phyloP scores from a whole-genome alignment of 116 monocot genomes.

The Posidonia oceanica region DNA sequence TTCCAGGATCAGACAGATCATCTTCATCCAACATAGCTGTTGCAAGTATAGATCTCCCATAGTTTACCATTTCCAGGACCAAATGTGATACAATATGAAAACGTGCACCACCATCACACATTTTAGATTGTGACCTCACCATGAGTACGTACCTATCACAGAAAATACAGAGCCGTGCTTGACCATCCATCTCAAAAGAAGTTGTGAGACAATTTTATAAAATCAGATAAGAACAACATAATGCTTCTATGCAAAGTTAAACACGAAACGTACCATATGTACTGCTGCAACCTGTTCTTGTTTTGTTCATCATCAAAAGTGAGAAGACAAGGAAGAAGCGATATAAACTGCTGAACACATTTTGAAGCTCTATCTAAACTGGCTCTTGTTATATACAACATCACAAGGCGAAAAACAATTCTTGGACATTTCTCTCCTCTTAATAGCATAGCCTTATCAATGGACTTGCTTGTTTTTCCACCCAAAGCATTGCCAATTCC shows the following conservation, averaged over 20 bases:
- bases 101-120: constrained; percentile 65
- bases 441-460: constrained; percentile 94
- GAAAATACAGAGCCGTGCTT: background rate
- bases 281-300: constrained; percentile 75
- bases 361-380: constrained; percentile 60
- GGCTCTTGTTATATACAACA: constrained; percentile 74
- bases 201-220: no score
- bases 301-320: constrained; percentile 84
- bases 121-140: constrained; percentile 41
- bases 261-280: constrained; percentile 57
- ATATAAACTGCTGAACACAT: constrained; percentile 73
- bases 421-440: constrained; percentile 87
- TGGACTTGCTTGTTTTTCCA: constrained; percentile 63
- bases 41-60: constrained; percentile 65
- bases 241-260: background rate
- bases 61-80: constrained; percentile 68
- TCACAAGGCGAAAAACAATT: constrained; percentile 69
- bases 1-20: constrained; percentile 40
- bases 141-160: constrained; percentile 52
- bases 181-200: background rate
- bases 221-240: background rate
- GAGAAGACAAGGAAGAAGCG: constrained; percentile 68
- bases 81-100: constrained; percentile 74
- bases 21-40: constrained; percentile 50
- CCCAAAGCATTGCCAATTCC: constrained; percentile 75